phyloP scores from a whole-genome alignment of 257 asterid genomes.

The Orobanche coerulescens region DNA sequence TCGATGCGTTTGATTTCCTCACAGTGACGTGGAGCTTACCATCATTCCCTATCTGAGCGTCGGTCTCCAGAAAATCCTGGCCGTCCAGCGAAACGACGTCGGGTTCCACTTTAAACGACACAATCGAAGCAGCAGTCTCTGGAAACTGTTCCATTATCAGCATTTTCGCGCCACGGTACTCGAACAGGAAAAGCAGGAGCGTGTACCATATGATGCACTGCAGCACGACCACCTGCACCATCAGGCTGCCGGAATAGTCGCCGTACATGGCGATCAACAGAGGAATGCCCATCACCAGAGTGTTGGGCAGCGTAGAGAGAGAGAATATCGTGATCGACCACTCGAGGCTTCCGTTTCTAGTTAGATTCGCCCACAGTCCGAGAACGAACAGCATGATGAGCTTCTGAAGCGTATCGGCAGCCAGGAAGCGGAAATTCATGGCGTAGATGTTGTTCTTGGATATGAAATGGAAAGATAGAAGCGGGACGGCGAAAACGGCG shows the following conservation, averaged over 20 bases:
- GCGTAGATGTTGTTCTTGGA: constrained; percentile 61
- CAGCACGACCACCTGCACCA: constrained; percentile 83
- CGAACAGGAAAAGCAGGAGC: constrained; percentile 62
- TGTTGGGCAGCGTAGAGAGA: constrained; percentile 76
- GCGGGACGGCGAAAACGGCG: constrained; percentile 83
- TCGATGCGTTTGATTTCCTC: constrained; percentile 77
- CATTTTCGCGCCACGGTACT: constrained; percentile 79
- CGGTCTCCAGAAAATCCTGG: constrained; percentile 86
- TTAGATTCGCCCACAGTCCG: constrained; percentile 55
- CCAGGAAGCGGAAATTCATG: constrained; percentile 80
- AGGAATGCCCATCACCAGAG: constrained; percentile 92
- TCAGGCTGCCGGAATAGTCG: constrained; percentile 49
- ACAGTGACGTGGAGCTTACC: constrained; percentile 86
- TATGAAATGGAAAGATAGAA: constrained; percentile 83
- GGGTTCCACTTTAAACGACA: constrained; percentile 80
- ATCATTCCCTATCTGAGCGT: constrained; percentile 74
- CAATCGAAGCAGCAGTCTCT: constrained; percentile 81
- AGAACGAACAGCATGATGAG: constrained; percentile 65
- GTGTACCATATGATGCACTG: constrained; percentile 96
- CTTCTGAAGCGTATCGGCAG: constrained; percentile 79
- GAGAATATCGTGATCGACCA: constrained; percentile 91
- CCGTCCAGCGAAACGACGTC: constrained; percentile 95
- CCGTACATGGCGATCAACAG: constrained; percentile 80
- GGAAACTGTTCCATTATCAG: constrained; percentile 84
- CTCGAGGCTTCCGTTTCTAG: constrained; percentile 65